phyloP scores from a whole-genome alignment of 78 protist species.

The Dictyostelium intermedium region DNA sequence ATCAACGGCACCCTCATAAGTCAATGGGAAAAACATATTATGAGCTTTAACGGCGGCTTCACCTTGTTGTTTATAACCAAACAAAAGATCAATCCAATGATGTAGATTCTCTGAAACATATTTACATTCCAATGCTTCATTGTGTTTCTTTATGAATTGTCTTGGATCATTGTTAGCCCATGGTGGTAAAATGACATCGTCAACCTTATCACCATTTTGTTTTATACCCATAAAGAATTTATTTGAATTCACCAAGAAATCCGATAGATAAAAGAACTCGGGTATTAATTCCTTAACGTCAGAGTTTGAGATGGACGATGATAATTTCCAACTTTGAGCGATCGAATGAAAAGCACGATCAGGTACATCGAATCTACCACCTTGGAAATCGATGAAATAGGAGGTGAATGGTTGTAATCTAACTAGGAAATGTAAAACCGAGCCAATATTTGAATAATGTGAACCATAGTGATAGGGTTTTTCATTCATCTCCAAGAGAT shows the following conservation, averaged over 20 bases:
- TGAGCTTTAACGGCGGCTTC: slow-evolving; percentile 87
- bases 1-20: slow-evolving; percentile 96
- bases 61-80: slow-evolving; percentile 98
- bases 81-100: slow-evolving; percentile 98
- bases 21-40: slow-evolving; percentile 93
- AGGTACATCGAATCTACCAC: slow-evolving; percentile 94
- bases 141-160: slow-evolving; percentile 72
- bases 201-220: slow-evolving; percentile 86
- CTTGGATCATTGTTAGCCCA: slow-evolving; percentile 92
- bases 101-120: slow-evolving; percentile 93
- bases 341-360: slow-evolving; percentile 92
- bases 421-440: slow-evolving; percentile 86
- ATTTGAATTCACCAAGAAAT: slow-evolving; percentile 89
- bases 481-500: slow-evolving; percentile 46
- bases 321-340: slow-evolving; percentile 72
- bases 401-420: slow-evolving; percentile 92
- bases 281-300: slow-evolving; percentile 98
- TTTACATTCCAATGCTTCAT: slow-evolving; percentile 93
- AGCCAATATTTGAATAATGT: slow-evolving; percentile 89
- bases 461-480: slow-evolving; percentile 91
- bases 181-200: slow-evolving; percentile 94
- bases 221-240: slow-evolving; percentile 87
- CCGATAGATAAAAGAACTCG: slow-evolving; percentile 94
- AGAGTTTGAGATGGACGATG: slow-evolving; percentile 19
- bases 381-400: slow-evolving; percentile 86